A percentile compares a stretch with the other conserved stretches of the same genome.
Conservation (phyloP, 2,329 filamentous ascomycete species). For the Colletotrichum liriopes region DNA sequence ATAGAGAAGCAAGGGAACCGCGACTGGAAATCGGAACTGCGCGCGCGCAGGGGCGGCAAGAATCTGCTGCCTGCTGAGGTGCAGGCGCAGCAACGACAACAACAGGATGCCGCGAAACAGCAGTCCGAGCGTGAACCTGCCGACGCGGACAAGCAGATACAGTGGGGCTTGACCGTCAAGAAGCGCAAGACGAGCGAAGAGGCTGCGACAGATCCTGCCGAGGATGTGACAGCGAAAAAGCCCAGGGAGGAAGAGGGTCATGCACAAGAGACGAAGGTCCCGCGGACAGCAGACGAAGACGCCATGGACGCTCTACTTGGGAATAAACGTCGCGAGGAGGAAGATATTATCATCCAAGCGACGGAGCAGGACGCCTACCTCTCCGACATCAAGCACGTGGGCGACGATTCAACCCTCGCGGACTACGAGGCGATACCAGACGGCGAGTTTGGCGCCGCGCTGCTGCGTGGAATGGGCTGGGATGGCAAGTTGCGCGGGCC, state of each 20-base stretch:
- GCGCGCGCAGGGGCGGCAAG: slow-evolving; percentile 63
- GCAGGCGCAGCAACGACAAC: slow-evolving; percentile 61
- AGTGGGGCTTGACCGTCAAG: slow-evolving; percentile 66
- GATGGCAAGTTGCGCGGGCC: slow-evolving; percentile 75
- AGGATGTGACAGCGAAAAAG: slow-evolving; percentile 23
- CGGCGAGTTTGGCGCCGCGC: slow-evolving; percentile 92
- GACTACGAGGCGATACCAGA: slow-evolving; percentile 93
- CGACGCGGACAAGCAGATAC: slow-evolving; percentile 69
- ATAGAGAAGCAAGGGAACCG: slow-evolving; percentile 73
- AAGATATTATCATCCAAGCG: slow-evolving; percentile 69
- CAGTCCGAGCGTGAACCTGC: slow-evolving; percentile 54
- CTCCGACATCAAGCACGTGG: slow-evolving; percentile 79
- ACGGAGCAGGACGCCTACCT: slow-evolving; percentile 79
- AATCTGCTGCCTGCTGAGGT: slow-evolving; percentile 72
- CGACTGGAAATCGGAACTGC: slow-evolving; percentile 73
- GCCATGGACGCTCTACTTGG: slow-evolving; percentile 79
- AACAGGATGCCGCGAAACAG: slow-evolving; percentile 52
- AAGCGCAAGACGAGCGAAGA: slow-evolving; percentile 72
- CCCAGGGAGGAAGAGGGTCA: slow-evolving; percentile 6
- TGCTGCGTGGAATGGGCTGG: slow-evolving; percentile 96
- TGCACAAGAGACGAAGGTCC: slow-evolving; percentile 20
- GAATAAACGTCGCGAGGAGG: slow-evolving; percentile 59
- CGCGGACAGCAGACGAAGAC: slow-evolving; percentile 57
- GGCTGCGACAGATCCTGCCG: slow-evolving; percentile 46
- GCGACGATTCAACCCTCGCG: slow-evolving; percentile 82